Evolutionary conservation across 2,329 filamentous ascomycete species (phyloP).

Genomic region (Bipolaris zeicola): DNA sequence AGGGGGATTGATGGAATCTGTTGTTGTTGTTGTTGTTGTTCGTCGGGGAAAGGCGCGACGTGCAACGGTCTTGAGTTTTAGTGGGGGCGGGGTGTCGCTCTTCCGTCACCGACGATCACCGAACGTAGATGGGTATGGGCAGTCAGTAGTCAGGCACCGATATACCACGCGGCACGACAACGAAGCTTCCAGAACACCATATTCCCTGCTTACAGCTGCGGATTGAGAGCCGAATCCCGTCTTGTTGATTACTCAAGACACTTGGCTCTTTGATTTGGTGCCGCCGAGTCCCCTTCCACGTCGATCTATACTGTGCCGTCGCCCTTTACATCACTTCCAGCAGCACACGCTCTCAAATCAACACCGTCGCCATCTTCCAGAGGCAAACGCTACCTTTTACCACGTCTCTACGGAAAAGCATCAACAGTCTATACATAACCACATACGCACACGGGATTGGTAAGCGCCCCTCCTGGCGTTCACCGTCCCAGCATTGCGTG

Average conservation of each 20-base stretch:
- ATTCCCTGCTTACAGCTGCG: neutral
- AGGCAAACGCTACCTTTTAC: neutral
- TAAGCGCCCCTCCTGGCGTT: constrained; percentile 25
- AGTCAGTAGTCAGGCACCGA: constrained; percentile 23
- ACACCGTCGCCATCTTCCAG: neutral
- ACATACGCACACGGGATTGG: constrained; percentile 9
- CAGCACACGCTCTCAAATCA: neutral
- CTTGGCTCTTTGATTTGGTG: neutral
- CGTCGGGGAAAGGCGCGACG: constrained; percentile 26
- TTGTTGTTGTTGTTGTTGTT: constrained; percentile 1
- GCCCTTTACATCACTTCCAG: neutral
- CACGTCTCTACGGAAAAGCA: neutral
- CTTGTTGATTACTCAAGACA: neutral
- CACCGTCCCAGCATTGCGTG: constrained; percentile 16
- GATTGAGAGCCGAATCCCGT: neutral
- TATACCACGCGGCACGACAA: constrained; percentile 14
- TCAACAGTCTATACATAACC: neutral
- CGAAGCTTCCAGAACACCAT: constrained; percentile 36
- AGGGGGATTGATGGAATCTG: constrained; percentile 7
- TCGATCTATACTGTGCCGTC: neutral
- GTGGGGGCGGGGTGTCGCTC: constrained; percentile 30
- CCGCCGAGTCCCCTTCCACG: neutral
- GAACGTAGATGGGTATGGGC: constrained; percentile 2
- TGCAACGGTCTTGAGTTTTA: constrained; percentile 14
- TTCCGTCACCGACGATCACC: constrained; percentile 22